Evolutionary conservation across 192 early-diverging fungal genomes (phyloP).

Genomic region (Phycomyces blakesleeanus): DNA sequence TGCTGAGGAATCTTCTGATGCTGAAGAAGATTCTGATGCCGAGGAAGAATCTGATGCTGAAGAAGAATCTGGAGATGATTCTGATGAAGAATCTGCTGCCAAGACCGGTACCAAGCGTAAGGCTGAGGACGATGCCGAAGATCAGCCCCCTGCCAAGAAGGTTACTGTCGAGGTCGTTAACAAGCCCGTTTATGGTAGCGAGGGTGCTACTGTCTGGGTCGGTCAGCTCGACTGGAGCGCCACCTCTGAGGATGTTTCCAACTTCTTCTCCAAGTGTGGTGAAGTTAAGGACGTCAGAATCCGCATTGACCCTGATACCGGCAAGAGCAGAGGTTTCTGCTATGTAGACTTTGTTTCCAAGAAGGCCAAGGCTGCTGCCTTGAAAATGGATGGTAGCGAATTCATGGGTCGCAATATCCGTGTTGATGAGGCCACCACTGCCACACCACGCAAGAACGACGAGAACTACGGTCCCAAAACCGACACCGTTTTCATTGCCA

Average conservation of each 20-base stretch:
- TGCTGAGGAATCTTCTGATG: constrained; percentile 17
- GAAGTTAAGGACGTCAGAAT: constrained; percentile 72
- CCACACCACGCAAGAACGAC: constrained; percentile 19
- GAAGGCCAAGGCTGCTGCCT: constrained; percentile 65
- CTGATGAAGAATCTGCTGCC: constrained; percentile 36
- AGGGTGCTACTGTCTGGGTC: constrained; percentile 61
- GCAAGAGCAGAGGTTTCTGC: constrained; percentile 79
- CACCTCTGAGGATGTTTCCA: constrained; percentile 59
- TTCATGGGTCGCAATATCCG: constrained; percentile 81
- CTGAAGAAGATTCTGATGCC: constrained; percentile 34
- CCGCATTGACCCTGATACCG: constrained; percentile 67
- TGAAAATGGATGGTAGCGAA: constrained; percentile 63
- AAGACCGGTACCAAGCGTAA: constrained; percentile 30
- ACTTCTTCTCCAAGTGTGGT: constrained; percentile 65
- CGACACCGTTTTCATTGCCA: constrained; percentile 75
- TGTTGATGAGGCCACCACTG: constrained; percentile 67
- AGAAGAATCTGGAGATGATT: constrained; percentile 32
- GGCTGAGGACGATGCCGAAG: constrained; percentile 31
- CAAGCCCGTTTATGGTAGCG: constrained; percentile 24
- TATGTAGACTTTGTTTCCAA: constrained; percentile 81
- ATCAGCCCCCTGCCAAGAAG: constrained; percentile 44
- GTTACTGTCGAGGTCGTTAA: constrained; percentile 43
- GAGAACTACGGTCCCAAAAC: constrained; percentile 25
- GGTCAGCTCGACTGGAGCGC: constrained; percentile 73
- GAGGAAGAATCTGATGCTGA: constrained; percentile 35